Percentiles rank a stretch among this genome's conserved stretches.
phyloP scores from a whole-genome alignment of 768 basidiomycete genomes.

The Boletus reticuloceps region DNA sequence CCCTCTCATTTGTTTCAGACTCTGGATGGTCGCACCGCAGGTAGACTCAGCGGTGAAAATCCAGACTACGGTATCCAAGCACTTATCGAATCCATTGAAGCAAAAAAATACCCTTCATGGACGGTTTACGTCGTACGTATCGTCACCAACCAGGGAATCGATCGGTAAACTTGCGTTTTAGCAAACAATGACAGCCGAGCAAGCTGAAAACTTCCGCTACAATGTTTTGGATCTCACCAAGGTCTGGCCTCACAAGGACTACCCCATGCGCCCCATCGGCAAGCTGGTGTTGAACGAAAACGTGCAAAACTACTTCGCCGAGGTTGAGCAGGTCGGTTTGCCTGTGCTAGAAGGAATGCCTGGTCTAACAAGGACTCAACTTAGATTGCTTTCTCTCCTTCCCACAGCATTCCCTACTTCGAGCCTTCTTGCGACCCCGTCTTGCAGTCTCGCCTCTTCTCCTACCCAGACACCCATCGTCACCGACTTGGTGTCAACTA shows the following conservation, averaged over 20 bases:
- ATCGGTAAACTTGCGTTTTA: slow-evolving; percentile 28
- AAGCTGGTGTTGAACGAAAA: slow-evolving; percentile 81
- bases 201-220: slow-evolving; percentile 89
- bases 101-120: slow-evolving; percentile 80
- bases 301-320: slow-evolving; percentile 86
- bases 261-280: slow-evolving; percentile 86
- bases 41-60: slow-evolving; percentile 65
- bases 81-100: slow-evolving; percentile 81
- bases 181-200: slow-evolving; percentile 92
- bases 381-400: slow-evolving; percentile 81
- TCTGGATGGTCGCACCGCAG: slow-evolving; percentile 65
- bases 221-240: slow-evolving; percentile 92
- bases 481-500: slow-evolving; percentile 82
- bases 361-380: slow-evolving; percentile 1
- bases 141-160: neutral
- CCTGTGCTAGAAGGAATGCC: slow-evolving; percentile 24
- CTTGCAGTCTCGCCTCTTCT: slow-evolving; percentile 91
- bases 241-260: slow-evolving; percentile 85
- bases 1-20: slow-evolving; percentile 43
- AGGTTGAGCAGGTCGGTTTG: slow-evolving; percentile 81
- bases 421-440: slow-evolving; percentile 92
- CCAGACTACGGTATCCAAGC: slow-evolving; percentile 82
- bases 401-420: slow-evolving; percentile 83
- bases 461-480: slow-evolving; percentile 88
- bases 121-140: slow-evolving; percentile 75